These are phyloP conservation scores for Naegleria gruberi DNA, from an alignment of 208 protist genomes.

Conservation along the genomic window DNA sequence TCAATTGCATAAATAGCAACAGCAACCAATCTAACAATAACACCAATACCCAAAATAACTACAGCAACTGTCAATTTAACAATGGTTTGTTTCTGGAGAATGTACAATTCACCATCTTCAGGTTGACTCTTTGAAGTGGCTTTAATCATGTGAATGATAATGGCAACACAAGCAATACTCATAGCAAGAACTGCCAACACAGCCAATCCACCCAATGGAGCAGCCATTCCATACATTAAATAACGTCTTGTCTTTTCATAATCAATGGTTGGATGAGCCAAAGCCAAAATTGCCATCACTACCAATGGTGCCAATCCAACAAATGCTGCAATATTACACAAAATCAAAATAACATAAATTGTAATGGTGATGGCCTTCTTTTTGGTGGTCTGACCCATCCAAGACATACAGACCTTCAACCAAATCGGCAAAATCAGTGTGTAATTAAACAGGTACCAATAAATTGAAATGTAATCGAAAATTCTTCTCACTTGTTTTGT, in stretches of 20 bases:
- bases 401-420: not conserved
- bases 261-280: not conserved
- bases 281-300: not conserved
- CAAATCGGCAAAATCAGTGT: not conserved
- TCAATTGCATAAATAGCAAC: not conserved
- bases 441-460: not conserved
- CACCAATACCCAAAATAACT: not conserved
- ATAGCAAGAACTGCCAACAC: not conserved
- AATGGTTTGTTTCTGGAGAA: not conserved
- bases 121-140: not conserved
- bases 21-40: not conserved
- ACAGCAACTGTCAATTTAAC: not conserved
- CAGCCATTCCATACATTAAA: not conserved
- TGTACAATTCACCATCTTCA: not conserved
- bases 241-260: not conserved
- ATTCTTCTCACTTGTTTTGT: not conserved
- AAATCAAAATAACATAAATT: not conserved
- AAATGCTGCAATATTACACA: not conserved
- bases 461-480: not conserved
- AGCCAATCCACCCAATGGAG: not conserved
- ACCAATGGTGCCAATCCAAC: not conserved
- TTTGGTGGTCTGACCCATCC: not conserved
- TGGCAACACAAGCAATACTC: not conserved
- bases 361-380: not conserved
- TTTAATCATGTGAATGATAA: not conserved